Evolutionary conservation across 768 basidiomycete genomes (phyloP), one percentile per base, ranked within the genome.

Genomic region (Podaxis rugospora): DNA sequence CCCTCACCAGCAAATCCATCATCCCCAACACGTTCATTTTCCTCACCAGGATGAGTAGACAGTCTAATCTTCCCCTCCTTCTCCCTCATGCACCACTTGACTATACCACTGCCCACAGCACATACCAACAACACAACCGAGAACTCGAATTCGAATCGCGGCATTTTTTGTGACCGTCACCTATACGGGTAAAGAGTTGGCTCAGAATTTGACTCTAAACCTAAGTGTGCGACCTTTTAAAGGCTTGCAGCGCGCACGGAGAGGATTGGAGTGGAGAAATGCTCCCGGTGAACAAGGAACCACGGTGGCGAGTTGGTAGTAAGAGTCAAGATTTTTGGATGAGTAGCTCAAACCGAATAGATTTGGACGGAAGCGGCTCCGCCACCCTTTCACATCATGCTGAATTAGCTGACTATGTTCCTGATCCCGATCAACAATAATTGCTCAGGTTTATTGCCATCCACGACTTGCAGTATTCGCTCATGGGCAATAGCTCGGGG

Each of bases 131-230:
- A 76, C 6, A 72, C 70, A 27, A 76, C 71, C 21, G 84, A 83
- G 36, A 86, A 76, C 59, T 78, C 77, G 5, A 88, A 71, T 68
- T 89, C 85, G 70, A 83, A 87, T 6, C 72, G 78, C 66, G 79
- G 80, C 89, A 91, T 56, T 62, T 28, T 44, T 53, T 36, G 28
- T 53, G 32, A 14, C 51, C n/a, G 37, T 13, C 3, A 42, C 40
- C 11, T 23, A 25, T 1, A 14, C 25, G 5, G 25, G 23, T 10
- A 49, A 49, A 27, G 40, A 14, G 40, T 32, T 32, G 32, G 32
- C 32, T 44, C 42, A 14, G n/a, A 44, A 21, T 16, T n/a, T 6
- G 16, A 44, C 16, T 18, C 7, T 5, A 44, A 16, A 16, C n/a
- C 3, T 14, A 5, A 44, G 42, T n/a, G 18, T 44, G 42, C n/a